Evolutionary conservation across 2,329 filamentous ascomycete species (phyloP).

Genomic region (Cercospora beticola): DNA sequence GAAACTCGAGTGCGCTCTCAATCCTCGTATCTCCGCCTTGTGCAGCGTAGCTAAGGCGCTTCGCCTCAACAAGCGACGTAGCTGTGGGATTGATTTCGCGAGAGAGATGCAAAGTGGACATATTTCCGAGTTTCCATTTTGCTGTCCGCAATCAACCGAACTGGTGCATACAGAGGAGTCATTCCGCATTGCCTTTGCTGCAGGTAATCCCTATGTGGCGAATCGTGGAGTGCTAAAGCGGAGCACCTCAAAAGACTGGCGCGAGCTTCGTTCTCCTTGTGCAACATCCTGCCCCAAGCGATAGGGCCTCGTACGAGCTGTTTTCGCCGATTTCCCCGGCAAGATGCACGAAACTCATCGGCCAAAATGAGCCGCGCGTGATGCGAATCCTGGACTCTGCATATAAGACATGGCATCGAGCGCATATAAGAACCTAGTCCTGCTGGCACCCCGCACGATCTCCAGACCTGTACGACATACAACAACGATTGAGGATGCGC

Average conservation of each 20-base stretch:
- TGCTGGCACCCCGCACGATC: background rate
- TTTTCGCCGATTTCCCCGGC: background rate
- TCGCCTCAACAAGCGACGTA: too few species aligned
- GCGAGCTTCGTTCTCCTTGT: background rate
- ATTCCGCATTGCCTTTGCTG: background rate
- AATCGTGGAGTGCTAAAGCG: background rate
- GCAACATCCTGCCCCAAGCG: background rate
- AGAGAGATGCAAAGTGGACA: too few species aligned
- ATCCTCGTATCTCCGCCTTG: too few species aligned
- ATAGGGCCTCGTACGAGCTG: background rate
- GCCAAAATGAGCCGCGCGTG: background rate
- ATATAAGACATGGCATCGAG: background rate
- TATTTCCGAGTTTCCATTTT: too few species aligned
- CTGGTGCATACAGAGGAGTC: background rate
- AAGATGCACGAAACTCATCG: background rate
- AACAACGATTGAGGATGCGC: background rate
- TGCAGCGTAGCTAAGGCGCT: too few species aligned
- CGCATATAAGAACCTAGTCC: background rate
- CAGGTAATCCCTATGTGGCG: background rate
- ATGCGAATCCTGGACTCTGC: background rate
- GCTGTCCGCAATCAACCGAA: background rate
- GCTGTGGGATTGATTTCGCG: too few species aligned
- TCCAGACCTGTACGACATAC: background rate
- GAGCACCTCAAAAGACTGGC: background rate
- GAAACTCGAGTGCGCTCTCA: too few species aligned